A percentile compares a stretch with the other conserved stretches of the same genome.
phyloP scores from a whole-genome alignment of 2,329 filamentous ascomycete species.

The Graphium sp. region DNA sequence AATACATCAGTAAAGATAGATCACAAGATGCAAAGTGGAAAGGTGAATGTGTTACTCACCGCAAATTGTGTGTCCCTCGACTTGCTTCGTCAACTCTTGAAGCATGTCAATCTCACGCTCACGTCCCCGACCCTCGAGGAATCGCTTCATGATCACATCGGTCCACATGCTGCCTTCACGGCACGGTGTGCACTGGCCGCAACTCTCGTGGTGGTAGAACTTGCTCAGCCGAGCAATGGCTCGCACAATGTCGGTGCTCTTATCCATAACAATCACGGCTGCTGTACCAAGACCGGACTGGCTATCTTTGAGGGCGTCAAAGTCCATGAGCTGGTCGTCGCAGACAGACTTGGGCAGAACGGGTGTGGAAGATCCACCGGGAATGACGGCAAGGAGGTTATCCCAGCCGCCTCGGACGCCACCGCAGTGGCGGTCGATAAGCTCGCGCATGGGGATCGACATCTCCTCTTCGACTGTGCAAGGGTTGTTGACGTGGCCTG shows the following conservation, averaged over 20 bases:
- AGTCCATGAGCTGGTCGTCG: conserved; percentile 97
- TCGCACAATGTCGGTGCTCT: conserved; percentile 88
- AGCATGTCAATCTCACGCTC: conserved; percentile 97
- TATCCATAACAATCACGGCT: conserved; percentile 98
- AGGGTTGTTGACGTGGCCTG: conserved; percentile 96
- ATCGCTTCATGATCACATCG: conserved; percentile 94
- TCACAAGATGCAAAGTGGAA: neutral
- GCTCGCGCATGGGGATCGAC: conserved; percentile 88
- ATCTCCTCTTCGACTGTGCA: conserved; percentile 98
- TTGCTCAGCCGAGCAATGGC: conserved; percentile 84
- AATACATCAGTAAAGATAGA: neutral
- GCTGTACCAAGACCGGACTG: conserved; percentile 95
- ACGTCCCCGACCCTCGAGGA: conserved; percentile 78
- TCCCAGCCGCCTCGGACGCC: conserved; percentile 96
- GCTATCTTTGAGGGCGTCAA: conserved; percentile 92
- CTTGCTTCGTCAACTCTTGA: conserved; percentile 97
- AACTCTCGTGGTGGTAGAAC: conserved; percentile 98
- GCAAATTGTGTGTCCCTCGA: conserved; percentile 98
- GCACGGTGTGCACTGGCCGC: conserved; percentile 98
- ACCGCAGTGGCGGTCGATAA: conserved; percentile 97
- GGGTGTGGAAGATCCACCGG: conserved; percentile 89
- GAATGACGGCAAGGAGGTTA: conserved; percentile 88
- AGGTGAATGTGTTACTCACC: conserved; percentile 38
- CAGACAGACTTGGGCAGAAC: conserved; percentile 82
- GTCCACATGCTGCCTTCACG: conserved; percentile 98